Conservation (phyloP, 129 eudicot species). For the Erigeron canadensis region DNA sequence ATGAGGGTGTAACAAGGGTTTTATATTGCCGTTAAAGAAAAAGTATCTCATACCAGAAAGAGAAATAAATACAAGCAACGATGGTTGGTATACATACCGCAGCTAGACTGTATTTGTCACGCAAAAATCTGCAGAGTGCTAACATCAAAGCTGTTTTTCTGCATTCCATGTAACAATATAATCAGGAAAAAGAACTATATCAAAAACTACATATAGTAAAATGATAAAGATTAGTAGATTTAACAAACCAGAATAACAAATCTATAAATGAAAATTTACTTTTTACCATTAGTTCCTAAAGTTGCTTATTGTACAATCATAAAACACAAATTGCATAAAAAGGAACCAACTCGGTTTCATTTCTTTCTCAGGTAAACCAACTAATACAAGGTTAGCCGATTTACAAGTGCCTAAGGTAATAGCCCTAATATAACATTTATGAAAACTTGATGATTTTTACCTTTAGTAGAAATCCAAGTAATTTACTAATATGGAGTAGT, state of each 20-base stretch:
- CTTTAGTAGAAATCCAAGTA: no score
- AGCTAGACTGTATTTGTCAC: conserved; percentile 96
- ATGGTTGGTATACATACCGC: conserved; percentile 53
- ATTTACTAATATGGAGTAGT: no score
- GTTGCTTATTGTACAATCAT: background rate
- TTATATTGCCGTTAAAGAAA: no score
- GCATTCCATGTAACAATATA: conserved; percentile 24
- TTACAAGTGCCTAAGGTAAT: no score
- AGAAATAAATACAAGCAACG: background rate
- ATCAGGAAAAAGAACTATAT: background rate
- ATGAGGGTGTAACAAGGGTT: no score
- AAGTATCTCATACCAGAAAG: no score
- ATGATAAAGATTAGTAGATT: background rate
- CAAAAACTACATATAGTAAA: background rate
- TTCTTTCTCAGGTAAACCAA: no score
- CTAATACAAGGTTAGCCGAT: no score
- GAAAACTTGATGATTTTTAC: no score
- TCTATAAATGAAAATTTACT: background rate
- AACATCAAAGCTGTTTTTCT: conserved; percentile 96
- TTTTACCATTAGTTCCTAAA: background rate
- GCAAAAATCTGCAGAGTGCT: conserved; percentile 70
- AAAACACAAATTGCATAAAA: no score
- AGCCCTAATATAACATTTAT: no score
- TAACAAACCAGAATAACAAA: background rate
- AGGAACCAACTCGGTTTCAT: no score